Base-by-base conservation (phyloP, 768 basidiomycete genomes). In the Kwoniella dendrophila region DNA sequence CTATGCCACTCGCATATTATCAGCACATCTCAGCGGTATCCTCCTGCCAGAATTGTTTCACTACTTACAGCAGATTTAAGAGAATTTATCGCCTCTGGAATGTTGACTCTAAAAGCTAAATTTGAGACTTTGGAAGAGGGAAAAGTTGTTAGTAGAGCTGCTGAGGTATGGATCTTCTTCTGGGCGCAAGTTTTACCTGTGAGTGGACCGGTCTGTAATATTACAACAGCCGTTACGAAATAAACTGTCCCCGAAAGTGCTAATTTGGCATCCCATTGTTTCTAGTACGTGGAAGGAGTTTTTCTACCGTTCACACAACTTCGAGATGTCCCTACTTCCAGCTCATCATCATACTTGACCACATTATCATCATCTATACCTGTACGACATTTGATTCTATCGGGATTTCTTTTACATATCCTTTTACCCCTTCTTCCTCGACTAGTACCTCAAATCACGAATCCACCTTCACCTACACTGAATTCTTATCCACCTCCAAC, bases 151-250 rank as follows among this genome's bases (percentile, higher is more conserved):
- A 82, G 82, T 4, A 83, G 90, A 29, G 83, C 95, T 18, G 89
- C 92, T 1, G 92, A 94, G 69, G 83, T 90, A 18, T 97, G 93
- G 92, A 85, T 84, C 14, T 94, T 95, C 82, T 96, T 96, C 79
- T 95, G 90, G 74, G 66, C 71, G 6, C 74, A 73, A 29, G 65
- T 72, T 5, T 47, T 75, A 20, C 70, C 72, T 6, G 74, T 75
- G 44, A 65, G 74, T 70, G n/a, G 14, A 26, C 20, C 30, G 2
- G 7, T n/a, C 51, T 6, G 5, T n/a, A 7, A 4, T 40, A 10
- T 32, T 26, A 43, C 12, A n/a, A 22, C 20, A 26, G 20, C 54
- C 4, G 24, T 18, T 26, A 18, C 43, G 8, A 38, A 38, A 38
- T 38, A n/a, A n/a, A n/a, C n/a, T n/a, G n/a, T n/a, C n/a, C n/a